Evolutionary conservation across 805 yeast genomes (phyloP), one percentile per base, ranked within the genome.

Genomic region (Ascoidea rubescens): DNA sequence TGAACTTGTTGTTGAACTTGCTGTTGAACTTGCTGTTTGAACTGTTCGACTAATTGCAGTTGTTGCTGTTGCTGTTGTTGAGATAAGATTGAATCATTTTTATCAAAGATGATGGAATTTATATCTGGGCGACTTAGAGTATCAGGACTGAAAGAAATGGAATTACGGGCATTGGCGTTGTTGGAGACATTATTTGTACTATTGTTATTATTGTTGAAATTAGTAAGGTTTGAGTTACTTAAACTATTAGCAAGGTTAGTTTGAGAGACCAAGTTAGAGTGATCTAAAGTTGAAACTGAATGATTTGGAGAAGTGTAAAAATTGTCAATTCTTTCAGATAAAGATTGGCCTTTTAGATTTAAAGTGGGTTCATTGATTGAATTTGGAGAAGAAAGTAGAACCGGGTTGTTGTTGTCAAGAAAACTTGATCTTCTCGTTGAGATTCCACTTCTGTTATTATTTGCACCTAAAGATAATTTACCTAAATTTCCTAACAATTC

Each of bases 291-390:
- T 37, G 43, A 74, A 52, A 64, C 63, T 4, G 73, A 68, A 57
- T 70, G 79, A 54, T 66, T 71, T 17, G 77, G 77, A 31, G 78
- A 71, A 56, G 70, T 74, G 56, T 54, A 55, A 17, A 59, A 31
- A 55, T 69, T 76, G 60, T 82, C 87, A 52, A 82, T 75, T 61
- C 80, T 80, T 55, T 82, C 87, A 14, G 66, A 62, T n/a, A 65
- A 56, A 16, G 65, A 61, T 51, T 10, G 50, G 31, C 4, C 55
- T 45, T 14, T 43, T 10, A 14, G 14, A 37, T 14, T 37, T 10
- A 10, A 10, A 37, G 8, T 37, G 4, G 8, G 14, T 10, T 37
- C 14, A 37, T 37, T 37, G 4, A 37, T 37, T 10, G 8, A 10
- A 37, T 37, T 37, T 37, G 43, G 43, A 37, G 43, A 37, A 37